These are phyloP conservation scores for Trichophyton verrucosum DNA, from an alignment of 2,329 filamentous ascomycete species.

Conservation along the genomic window DNA sequence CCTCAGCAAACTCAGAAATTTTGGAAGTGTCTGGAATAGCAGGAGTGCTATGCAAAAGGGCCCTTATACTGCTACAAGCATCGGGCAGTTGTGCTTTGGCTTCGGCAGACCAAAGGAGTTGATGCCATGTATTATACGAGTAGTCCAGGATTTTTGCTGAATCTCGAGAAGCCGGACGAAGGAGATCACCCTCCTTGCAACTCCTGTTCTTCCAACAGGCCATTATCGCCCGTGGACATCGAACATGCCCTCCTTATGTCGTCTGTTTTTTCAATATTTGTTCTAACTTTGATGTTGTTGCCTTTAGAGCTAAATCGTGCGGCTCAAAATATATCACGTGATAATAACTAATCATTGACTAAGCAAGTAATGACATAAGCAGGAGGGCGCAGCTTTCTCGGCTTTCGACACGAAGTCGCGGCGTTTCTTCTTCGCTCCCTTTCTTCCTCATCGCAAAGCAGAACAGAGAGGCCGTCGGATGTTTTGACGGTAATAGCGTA, in stretches of 20 bases:
- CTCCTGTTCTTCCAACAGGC: not conserved
- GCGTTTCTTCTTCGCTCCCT: not conserved
- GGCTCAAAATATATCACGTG: not conserved
- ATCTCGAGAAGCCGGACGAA: conserved; percentile 7
- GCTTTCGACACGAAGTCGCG: not conserved
- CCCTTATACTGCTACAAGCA: conserved; percentile 6
- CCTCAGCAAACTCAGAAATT: conserved; percentile 4
- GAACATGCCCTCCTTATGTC: not conserved
- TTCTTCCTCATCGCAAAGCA: not conserved
- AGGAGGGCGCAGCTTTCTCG: not conserved
- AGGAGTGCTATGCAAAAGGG: conserved; percentile 7
- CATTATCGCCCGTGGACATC: not conserved
- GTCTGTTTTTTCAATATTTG: not conserved
- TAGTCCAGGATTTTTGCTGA: conserved; percentile 1
- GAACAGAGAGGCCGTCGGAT: not conserved
- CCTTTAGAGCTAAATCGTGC: too few species aligned
- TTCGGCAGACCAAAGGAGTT: conserved; percentile 3
- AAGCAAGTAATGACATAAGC: not conserved
- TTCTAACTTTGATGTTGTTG: too few species aligned
- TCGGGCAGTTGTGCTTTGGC: conserved; percentile 3
- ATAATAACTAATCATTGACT: not conserved
- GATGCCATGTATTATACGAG: conserved; percentile 8
- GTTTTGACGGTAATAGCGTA: not conserved
- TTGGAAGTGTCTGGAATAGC: conserved; percentile 8
- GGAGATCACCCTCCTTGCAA: not conserved